A percentile compares a stretch with the other conserved stretches of the same genome.
Conservation (phyloP, 208 protist genomes). For the Wallacemonas collosoma region DNA sequence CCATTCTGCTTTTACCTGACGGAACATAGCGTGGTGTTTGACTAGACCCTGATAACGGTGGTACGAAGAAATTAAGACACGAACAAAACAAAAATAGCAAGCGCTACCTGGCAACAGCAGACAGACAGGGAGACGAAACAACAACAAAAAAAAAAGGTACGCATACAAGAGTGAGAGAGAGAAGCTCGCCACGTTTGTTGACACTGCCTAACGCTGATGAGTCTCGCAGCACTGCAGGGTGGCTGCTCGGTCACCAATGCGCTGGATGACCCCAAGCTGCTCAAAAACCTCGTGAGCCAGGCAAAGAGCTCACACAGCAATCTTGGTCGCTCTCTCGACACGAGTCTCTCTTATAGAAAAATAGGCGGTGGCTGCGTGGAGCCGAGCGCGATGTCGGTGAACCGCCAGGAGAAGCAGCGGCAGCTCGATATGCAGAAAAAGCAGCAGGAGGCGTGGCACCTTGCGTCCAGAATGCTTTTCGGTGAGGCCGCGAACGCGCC, state of each 20-base stretch:
- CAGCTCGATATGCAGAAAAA: slow-evolving; percentile 54
- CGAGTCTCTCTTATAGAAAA: slow-evolving; percentile 38
- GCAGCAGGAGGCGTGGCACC: slow-evolving; percentile 41
- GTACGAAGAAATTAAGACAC: too few relatives aligned
- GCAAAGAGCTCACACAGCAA: slow-evolving; percentile 64
- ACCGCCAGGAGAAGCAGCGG: slow-evolving; percentile 40
- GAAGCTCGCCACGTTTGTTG: neutral
- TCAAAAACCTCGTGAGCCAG: slow-evolving; percentile 45
- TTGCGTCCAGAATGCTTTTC: slow-evolving; percentile 5
- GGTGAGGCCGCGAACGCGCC: neutral
- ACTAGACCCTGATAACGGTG: too few relatives aligned
- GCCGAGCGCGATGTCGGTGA: slow-evolving; percentile 52
- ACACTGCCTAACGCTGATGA: neutral
- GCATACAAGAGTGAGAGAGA: neutral
- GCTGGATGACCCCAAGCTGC: slow-evolving; percentile 57
- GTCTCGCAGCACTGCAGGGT: neutral
- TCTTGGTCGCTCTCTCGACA: slow-evolving; percentile 64
- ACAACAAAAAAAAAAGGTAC: neutral
- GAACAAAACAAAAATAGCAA: too few relatives aligned
- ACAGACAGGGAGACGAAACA: too few relatives aligned
- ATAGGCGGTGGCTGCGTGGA: slow-evolving; percentile 34
- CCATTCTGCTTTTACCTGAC: too few relatives aligned
- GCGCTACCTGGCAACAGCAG: too few relatives aligned
- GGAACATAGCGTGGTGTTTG: too few relatives aligned
- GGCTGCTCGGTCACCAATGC: slow-evolving; percentile 6